Conservation (phyloP, 192 early-diverging fungal genomes). For the Chytriomyces hyalinus region DNA sequence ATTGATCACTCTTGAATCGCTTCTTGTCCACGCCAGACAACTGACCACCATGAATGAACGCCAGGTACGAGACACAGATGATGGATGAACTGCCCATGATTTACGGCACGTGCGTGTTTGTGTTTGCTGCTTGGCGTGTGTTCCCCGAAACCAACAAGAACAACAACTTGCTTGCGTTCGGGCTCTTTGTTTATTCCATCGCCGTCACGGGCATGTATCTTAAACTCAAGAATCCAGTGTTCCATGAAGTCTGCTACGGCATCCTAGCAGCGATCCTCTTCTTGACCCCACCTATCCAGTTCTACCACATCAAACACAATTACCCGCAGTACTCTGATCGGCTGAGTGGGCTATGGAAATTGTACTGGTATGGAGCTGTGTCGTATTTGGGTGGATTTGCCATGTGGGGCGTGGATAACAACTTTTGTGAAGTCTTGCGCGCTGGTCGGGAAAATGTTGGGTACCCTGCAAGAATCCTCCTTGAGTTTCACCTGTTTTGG, state of each 20-base stretch:
- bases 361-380: conserved; percentile 18
- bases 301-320: conserved; percentile 32
- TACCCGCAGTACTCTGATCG: conserved; percentile 21
- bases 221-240: conserved; percentile 69
- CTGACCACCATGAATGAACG: no score
- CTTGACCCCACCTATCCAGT: conserved; percentile 34
- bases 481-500: conserved; percentile 57
- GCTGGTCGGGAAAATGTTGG: conserved; percentile 54
- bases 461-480: conserved; percentile 53
- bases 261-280: conserved; percentile 32
- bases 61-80: conserved; percentile 31
- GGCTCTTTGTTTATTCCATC: conserved; percentile 13
- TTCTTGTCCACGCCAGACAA: no score
- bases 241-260: conserved; percentile 61
- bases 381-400: conserved; percentile 52
- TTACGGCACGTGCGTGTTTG: conserved; percentile 28
- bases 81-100: conserved; percentile 80
- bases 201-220: conserved; percentile 60
- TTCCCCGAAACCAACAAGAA: conserved; percentile 36
- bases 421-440: conserved; percentile 65
- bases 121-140: conserved; percentile 43
- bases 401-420: conserved; percentile 85
- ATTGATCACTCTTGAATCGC: conserved; percentile 19
- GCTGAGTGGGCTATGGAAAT: conserved; percentile 10
- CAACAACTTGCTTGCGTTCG: conserved; percentile 18